A percentile compares a stretch with the other conserved stretches of the same genome.
These are phyloP conservation scores for Pseudogymnoascus verrucosus DNA, from an alignment of 2,329 filamentous ascomycete genomes.

Conservation along the genomic window DNA sequence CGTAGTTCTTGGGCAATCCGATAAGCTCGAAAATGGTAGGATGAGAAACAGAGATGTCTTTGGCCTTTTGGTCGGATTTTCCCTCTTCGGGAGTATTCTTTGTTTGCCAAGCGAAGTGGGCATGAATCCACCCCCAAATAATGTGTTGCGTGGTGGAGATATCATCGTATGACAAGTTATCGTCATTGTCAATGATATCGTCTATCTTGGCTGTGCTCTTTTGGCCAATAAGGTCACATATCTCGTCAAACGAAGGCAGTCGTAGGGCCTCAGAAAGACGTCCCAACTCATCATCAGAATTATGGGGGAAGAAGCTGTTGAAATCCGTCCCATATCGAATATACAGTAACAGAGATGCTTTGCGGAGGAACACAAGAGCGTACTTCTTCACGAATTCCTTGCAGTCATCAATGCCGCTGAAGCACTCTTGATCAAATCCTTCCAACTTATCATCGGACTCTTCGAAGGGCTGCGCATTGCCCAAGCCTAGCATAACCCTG, in stretches of 20 bases:
- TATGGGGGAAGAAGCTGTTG: constrained; percentile 56
- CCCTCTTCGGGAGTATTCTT: background rate
- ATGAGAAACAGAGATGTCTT: constrained; percentile 50
- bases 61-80: background rate
- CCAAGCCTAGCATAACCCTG: background rate
- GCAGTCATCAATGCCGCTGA: constrained; percentile 46
- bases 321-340: constrained; percentile 86
- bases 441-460: background rate
- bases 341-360: constrained; percentile 74
- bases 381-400: constrained; percentile 67
- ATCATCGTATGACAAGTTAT: constrained; percentile 4
- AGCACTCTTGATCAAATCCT: constrained; percentile 44
- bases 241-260: constrained; percentile 70
- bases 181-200: background rate
- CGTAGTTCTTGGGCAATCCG: constrained; percentile 84
- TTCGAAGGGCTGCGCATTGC: constrained; percentile 27
- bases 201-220: background rate
- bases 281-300: constrained; percentile 68
- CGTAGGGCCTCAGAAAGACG: constrained; percentile 70
- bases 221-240: constrained; percentile 51
- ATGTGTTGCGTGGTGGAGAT: constrained; percentile 34
- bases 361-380: constrained; percentile 82
- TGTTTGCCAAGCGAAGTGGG: constrained; percentile 33
- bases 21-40: constrained; percentile 92
- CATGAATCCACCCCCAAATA: constrained; percentile 62